phyloP scores from a whole-genome alignment of 139 green algal species.

The Coelastrella sp. region DNA sequence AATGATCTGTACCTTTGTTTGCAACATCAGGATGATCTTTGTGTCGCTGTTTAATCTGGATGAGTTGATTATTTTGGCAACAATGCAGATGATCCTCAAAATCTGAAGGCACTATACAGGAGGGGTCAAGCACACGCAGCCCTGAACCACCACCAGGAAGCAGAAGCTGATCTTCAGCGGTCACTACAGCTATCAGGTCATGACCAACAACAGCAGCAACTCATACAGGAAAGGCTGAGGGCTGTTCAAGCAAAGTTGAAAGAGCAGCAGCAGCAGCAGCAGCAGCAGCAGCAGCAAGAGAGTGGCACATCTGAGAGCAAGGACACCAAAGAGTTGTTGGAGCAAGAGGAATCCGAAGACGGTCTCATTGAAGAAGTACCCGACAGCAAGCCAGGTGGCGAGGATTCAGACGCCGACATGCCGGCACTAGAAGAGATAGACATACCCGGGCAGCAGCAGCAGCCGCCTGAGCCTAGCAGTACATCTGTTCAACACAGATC shows the following conservation, averaged over 20 bases:
- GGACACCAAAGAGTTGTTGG: neutral
- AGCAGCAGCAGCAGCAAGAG: neutral
- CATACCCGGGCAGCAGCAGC: slow-evolving; percentile 40
- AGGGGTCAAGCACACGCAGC: slow-evolving; percentile 65
- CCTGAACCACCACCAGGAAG: slow-evolving; percentile 28
- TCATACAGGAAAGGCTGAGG: slow-evolving; percentile 65
- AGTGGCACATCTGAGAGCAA: neutral
- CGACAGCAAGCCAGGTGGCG: neutral
- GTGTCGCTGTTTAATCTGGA: no score
- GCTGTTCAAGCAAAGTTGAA: slow-evolving; percentile 29
- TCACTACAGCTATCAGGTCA: slow-evolving; percentile 46
- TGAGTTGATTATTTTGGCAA: no score
- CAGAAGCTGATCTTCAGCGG: slow-evolving; percentile 54
- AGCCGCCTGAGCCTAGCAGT: neutral
- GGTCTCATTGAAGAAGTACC: slow-evolving; percentile 34
- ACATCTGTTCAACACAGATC: neutral
- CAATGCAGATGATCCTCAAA: slow-evolving; percentile 57
- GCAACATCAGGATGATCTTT: no score
- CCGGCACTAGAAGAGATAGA: slow-evolving; percentile 21
- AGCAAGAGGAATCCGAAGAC: slow-evolving; percentile 36
- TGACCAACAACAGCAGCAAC: slow-evolving; percentile 50
- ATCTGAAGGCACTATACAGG: slow-evolving; percentile 74
- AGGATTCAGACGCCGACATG: neutral
- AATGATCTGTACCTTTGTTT: no score
- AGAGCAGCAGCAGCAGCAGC: slow-evolving; percentile 20